Evolutionary conservation across 1,139 yeast genomes (phyloP).

Genomic region (Hemisphaericaspora xylofermentans): DNA sequence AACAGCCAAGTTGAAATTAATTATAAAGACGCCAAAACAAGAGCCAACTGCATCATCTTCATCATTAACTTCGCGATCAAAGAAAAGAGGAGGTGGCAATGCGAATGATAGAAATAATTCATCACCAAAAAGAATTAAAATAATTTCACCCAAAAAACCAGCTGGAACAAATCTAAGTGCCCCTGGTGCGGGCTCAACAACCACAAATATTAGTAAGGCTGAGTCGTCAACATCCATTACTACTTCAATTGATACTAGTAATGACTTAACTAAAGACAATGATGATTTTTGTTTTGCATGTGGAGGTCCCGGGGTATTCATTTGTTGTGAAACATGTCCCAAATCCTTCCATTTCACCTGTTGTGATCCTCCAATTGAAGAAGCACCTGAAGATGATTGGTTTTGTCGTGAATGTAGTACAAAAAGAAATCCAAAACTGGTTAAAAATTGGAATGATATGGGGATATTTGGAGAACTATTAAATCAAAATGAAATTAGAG

Average conservation of each 20-base stretch:
- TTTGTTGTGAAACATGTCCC: constrained; percentile 94
- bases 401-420: constrained; percentile 72
- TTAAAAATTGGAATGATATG: constrained; percentile 38
- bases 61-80: too few species aligned
- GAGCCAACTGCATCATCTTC: constrained; percentile 10
- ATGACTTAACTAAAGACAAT: constrained; percentile 48
- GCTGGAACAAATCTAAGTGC: constrained; percentile 32
- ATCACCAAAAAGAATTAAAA: constrained; percentile 35
- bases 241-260: constrained; percentile 11
- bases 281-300: constrained; percentile 90
- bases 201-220: constrained; percentile 5
- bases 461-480: constrained; percentile 67
- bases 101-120: constrained; percentile 16
- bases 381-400: constrained; percentile 89
- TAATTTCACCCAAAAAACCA: constrained; percentile 42
- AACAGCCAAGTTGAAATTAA: constrained; percentile 14
- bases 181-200: constrained; percentile 13
- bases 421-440: constrained; percentile 26
- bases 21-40: constrained; percentile 16
- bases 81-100: constrained; percentile 2
- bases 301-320: constrained; percentile 82
- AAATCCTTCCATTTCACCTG: constrained; percentile 89
- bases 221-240: neutral
- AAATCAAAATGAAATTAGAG: constrained; percentile 53
- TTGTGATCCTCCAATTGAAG: constrained; percentile 84